These are phyloP conservation scores for Kwoniella dendrophila DNA, from an alignment of 768 basidiomycete genomes.

Conservation along the genomic window DNA sequence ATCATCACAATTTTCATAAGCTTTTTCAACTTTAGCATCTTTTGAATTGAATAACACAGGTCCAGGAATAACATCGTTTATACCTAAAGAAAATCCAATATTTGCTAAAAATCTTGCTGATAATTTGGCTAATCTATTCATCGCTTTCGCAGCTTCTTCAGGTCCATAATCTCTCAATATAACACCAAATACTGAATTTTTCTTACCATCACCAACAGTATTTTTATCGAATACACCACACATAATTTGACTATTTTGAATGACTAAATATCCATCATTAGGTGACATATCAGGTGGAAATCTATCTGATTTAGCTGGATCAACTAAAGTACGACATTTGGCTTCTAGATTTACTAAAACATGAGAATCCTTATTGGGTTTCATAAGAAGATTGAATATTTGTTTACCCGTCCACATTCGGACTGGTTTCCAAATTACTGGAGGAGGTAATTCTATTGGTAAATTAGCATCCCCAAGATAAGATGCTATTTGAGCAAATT, in stretches of 20 bases:
- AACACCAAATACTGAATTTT: constrained; percentile 97
- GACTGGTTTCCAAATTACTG: constrained; percentile 87
- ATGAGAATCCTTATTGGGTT: constrained; percentile 78
- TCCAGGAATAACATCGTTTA: constrained; percentile 97
- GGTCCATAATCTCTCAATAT: constrained; percentile 96
- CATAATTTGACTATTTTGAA: constrained; percentile 98
- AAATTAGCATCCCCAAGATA: constrained; percentile 88
- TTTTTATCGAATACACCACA: constrained; percentile 99
- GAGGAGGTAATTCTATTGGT: constrained; percentile 93
- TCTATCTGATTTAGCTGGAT: constrained; percentile 55
- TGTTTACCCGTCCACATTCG: constrained; percentile 98
- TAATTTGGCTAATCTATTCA: constrained; percentile 94
- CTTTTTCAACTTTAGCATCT: constrained; percentile 79
- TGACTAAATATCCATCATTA: constrained; percentile 96
- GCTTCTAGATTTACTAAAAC: constrained; percentile 93
- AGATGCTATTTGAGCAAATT: constrained; percentile 95
- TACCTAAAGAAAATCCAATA: constrained; percentile 94
- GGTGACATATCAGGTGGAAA: constrained; percentile 79
- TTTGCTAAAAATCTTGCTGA: constrained; percentile 95
- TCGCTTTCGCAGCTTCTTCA: constrained; percentile 88
- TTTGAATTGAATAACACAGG: constrained; percentile 77
- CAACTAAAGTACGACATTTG: constrained; percentile 75
- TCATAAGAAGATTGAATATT: constrained; percentile 95
- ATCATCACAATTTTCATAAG: constrained; percentile 82
- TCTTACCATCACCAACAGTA: constrained; percentile 96